Conservation (phyloP, 352 stramenopile genomes). For the Peronospora belbahrii region DNA sequence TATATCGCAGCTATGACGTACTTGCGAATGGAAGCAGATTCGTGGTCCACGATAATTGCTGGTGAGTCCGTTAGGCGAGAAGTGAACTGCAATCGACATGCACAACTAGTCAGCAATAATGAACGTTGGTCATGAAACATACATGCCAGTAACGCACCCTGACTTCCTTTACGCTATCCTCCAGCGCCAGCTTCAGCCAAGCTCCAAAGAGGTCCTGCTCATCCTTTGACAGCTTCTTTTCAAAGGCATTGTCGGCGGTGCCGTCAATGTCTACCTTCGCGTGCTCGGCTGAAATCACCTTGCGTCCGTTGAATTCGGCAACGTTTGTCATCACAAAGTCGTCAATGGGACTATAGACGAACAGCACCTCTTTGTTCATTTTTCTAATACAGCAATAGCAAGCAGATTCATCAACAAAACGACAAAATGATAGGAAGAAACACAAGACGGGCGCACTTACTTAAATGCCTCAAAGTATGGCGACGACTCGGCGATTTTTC, state of each 20-base stretch:
- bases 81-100: slow-evolving; percentile 42
- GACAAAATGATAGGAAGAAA: background rate
- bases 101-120: background rate
- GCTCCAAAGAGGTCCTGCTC: slow-evolving; percentile 87
- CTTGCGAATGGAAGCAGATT: slow-evolving; percentile 94
- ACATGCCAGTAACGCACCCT: slow-evolving; percentile 31
- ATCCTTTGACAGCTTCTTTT: slow-evolving; percentile 72
- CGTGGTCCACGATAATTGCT: slow-evolving; percentile 98
- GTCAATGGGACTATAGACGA: slow-evolving; percentile 98
- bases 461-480: slow-evolving; percentile 99
- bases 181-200: slow-evolving; percentile 90
- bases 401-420: background rate
- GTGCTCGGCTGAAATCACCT: slow-evolving; percentile 94
- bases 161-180: slow-evolving; percentile 86
- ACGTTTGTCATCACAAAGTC: slow-evolving; percentile 99
- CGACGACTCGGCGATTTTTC: slow-evolving; percentile 91
- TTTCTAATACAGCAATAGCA: slow-evolving; percentile 37
- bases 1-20: slow-evolving; percentile 20
- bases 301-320: slow-evolving; percentile 92
- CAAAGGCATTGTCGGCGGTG: slow-evolving; percentile 33
- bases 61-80: slow-evolving; percentile 93
- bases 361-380: slow-evolving; percentile 93
- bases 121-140: background rate
- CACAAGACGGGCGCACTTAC: slow-evolving; percentile 31
- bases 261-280: slow-evolving; percentile 90